Evolutionary conservation across 1,284 basidiomycete genomes (phyloP), one percentile per base, ranked within the genome.

Genomic region (Gymnopus androsaceus): DNA sequence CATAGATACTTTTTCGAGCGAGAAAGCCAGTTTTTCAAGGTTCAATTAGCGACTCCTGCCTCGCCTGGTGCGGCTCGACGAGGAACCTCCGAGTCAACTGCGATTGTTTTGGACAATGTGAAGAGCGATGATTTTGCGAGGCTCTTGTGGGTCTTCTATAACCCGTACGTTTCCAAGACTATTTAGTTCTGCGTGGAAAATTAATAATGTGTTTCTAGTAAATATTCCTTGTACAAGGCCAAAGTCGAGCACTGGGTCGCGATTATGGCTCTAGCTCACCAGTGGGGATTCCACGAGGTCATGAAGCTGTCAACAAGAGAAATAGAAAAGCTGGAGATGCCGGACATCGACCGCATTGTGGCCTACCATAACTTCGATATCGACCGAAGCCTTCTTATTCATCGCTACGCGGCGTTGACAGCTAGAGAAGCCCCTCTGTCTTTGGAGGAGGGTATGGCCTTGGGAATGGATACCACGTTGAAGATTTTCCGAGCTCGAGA

Each of bases 101-200:
- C 85, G 0, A 78, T 84, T 46, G 70, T 77, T 3, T 71, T 89
- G 15, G 75, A 81, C 5, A 74, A 80, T 40, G 72, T 81, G 11
- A 69, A 66, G 0, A 66, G 75, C 0, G 66, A 71, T 0, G 81
- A 86, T 3, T 87, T 89, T 55, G 75, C 76, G 0, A 72, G 74
- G 3, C 80, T 89, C 19, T 62, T 87, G 0, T 88, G 86, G 85
- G 81, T 89, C 0, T 88, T 87, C 67, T 89, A 88, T 45, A 83
- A 87, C 46, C 78, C 78, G 85, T 87, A 64, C 64, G 82, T 77
- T 37, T 33, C 44, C 17, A 17, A 38, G 8, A 8, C 9, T 19
- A 27, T 17, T 47, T 27, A 27, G 14, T 37, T 28, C 2, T 14
- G n/a, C 11, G 15, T 44, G 23, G 3, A 14, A 9, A 40, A 28